A percentile compares a stretch with the other conserved stretches of the same genome.
These are phyloP conservation scores for Euptelea pleiosperma DNA, from an alignment of 164 flowering plant genomes.

Conservation along the genomic window DNA sequence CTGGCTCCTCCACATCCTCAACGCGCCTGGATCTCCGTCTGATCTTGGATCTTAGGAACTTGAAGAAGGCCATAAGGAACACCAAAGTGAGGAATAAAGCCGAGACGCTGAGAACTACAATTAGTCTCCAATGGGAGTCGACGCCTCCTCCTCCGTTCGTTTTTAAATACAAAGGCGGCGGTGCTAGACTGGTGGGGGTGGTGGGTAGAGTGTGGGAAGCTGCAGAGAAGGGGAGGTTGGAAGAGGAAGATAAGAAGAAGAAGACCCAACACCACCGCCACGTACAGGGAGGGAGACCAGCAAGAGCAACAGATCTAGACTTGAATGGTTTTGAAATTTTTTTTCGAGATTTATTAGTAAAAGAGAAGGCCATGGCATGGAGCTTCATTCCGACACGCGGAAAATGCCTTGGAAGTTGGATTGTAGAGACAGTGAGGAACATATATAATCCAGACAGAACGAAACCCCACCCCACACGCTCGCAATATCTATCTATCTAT, in stretches of 20 bases:
- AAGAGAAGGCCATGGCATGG: slow-evolving; percentile 14
- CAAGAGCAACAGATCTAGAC: slow-evolving; percentile 7
- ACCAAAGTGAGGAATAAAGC: background rate
- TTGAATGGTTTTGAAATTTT: background rate
- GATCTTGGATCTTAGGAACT: slow-evolving; percentile 19
- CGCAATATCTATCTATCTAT: too few relatives aligned
- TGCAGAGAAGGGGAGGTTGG: slow-evolving; percentile 9
- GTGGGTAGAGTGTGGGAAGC: slow-evolving; percentile 19
- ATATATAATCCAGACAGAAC: too few relatives aligned
- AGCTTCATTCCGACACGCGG: background rate
- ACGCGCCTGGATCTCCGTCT: slow-evolving; percentile 18
- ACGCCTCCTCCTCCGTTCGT: background rate
- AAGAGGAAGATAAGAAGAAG: background rate
- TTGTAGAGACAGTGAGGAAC: too few relatives aligned
- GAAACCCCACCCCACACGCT: too few relatives aligned
- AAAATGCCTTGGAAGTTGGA: too few relatives aligned
- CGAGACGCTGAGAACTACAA: slow-evolving; percentile 6
- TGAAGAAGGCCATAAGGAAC: slow-evolving; percentile 20
- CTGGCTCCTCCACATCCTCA: slow-evolving; percentile 8
- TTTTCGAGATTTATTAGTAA: too few relatives aligned
- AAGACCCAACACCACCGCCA: slow-evolving; percentile 3
- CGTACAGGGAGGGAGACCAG: slow-evolving; percentile 15
- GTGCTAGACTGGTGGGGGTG: background rate
- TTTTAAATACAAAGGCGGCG: background rate
- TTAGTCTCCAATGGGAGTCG: background rate